Conservation (phyloP, 106 monocot genomes). For the Gastrodia elata region DNA sequence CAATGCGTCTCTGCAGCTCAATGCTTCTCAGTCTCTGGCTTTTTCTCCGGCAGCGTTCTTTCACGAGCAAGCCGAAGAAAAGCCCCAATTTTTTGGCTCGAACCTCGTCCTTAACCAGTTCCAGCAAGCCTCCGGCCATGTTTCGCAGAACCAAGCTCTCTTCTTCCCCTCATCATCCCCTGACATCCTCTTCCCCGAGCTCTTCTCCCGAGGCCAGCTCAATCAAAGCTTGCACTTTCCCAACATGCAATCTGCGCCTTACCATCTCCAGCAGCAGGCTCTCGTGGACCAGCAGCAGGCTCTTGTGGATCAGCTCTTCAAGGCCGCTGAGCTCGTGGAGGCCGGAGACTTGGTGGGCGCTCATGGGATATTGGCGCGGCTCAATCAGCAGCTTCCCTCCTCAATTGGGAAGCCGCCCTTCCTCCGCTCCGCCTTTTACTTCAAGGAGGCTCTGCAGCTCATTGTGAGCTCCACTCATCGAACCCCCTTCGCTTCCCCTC, state of each 20-base stretch:
- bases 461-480: neutral
- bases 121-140: constrained; percentile 1
- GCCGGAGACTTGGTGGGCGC: constrained; percentile 63
- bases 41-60: constrained; percentile 24
- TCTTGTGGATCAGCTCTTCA: constrained; percentile 62
- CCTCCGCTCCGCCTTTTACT: constrained; percentile 69
- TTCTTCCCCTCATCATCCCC: constrained; percentile 17
- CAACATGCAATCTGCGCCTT: neutral
- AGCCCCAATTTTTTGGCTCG: constrained; percentile 19
- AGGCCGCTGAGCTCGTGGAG: constrained; percentile 77
- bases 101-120: constrained; percentile 13
- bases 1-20: neutral
- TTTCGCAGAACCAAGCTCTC: constrained; percentile 20
- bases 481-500: constrained; percentile 2
- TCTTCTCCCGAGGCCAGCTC: constrained; percentile 17
- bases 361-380: constrained; percentile 99
- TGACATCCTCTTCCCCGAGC: constrained; percentile 12
- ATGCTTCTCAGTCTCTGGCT: neutral
- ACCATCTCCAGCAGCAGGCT: constrained; percentile 21
- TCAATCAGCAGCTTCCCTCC: constrained; percentile 89
- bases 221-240: neutral
- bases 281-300: constrained; percentile 33
- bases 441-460: constrained; percentile 61
- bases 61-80: constrained; percentile 32
- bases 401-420: constrained; percentile 76